These are phyloP conservation scores for Verticillium zaregamsianum DNA, from an alignment of 2,329 filamentous ascomycete species.

Conservation along the genomic window DNA sequence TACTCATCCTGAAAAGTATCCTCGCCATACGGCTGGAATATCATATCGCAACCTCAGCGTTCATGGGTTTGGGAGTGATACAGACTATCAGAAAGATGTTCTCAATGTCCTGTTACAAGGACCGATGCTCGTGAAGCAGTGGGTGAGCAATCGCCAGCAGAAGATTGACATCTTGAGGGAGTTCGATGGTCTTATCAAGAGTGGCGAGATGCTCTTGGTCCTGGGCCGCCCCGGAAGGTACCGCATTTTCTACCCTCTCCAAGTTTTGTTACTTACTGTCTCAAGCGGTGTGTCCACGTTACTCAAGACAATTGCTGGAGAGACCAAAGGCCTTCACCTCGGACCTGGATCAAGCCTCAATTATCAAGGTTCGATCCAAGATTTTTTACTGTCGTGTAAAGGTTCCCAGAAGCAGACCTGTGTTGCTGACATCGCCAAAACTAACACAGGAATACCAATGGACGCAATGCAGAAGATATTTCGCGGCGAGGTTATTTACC, in stretches of 20 bases:
- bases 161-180: slow-evolving; percentile 46
- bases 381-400: no score
- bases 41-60: slow-evolving; percentile 33
- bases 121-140: slow-evolving; percentile 14
- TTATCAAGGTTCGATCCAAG: slow-evolving; percentile 40
- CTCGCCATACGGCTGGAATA: slow-evolving; percentile 31
- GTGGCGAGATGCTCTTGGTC: slow-evolving; percentile 31
- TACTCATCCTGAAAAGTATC: slow-evolving; percentile 27
- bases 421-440: neutral
- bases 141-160: slow-evolving; percentile 17
- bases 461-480: slow-evolving; percentile 38
- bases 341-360: slow-evolving; percentile 40
- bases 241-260: no score
- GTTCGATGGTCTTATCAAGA: slow-evolving; percentile 48
- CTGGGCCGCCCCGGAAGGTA: slow-evolving; percentile 47
- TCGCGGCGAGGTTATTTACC: slow-evolving; percentile 57
- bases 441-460: slow-evolving; percentile 17
- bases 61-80: slow-evolving; percentile 28
- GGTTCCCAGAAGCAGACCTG: neutral
- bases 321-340: slow-evolving; percentile 46
- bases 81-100: slow-evolving; percentile 30
- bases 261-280: neutral
- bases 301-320: slow-evolving; percentile 51
- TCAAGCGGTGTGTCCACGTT: slow-evolving; percentile 51
- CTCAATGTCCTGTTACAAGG: slow-evolving; percentile 21